Evolutionary conservation across 805 yeast species (phyloP), one percentile per base, ranked within the genome.

Genomic region (Deakozyma indianensis): DNA sequence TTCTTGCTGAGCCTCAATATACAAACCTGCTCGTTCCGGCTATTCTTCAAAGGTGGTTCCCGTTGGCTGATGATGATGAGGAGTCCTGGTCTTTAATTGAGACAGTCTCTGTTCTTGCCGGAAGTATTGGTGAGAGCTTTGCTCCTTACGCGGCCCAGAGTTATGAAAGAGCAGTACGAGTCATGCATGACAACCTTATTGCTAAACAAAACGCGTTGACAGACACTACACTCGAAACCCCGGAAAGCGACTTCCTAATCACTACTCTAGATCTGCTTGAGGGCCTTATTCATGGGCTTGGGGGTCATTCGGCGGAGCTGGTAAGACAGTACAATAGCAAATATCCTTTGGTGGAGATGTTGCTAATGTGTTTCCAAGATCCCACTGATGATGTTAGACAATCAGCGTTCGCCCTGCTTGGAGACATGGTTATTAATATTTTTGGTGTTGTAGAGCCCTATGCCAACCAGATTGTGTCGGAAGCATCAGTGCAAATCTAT

Each of bases 51-150:
- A 83, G 84, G 62, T 92, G 98, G 98, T 77, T 79, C 47, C 54
- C 62, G 35, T 62, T 87, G 43, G 65, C 68, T 15, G 96, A 92
- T 58, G 77, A 78, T 46, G 96, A 90, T 60, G 74, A 75, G 45
- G 95, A 79, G 54, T 63, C 90, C 51, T 86, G 96, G 90, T 94
- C 96, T 3, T 68, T 92, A 51, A 66, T 92, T 48, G 97, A 90
- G 62, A 88, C 97, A 63, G 73, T 92, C 75, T 84, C 96, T 3
- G 77, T 87, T 18, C 83, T 92, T 27, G 94, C 96, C 11, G 87
- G 95, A 1, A 74, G 87, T 2, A 65, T 88, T 48, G 94, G 95
- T 21, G 85, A 82, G 50, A 60, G 74, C 23, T 90, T 90, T 67
- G 83, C 87, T 4, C 95, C 94, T 3, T 86, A 78, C 67, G 96